Base-by-base conservation (phyloP, 345 rosid genomes). In the Citrus glauca region DNA sequence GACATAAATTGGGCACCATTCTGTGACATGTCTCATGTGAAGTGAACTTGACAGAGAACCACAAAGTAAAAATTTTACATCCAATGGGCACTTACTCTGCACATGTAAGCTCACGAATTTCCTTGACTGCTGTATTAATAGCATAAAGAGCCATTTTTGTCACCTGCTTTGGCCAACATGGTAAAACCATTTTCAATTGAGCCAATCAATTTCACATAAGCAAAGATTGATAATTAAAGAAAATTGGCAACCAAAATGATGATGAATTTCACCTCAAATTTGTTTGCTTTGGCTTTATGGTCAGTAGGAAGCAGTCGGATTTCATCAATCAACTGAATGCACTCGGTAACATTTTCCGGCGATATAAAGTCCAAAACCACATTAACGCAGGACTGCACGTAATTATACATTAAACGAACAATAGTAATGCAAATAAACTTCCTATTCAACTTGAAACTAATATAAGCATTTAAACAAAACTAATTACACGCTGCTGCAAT, bases 351-450 rank as follows among this genome's bases (percentile, higher is more conserved):
- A 65, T 90, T 95, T 84, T 96, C 98, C 37, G 94, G 95, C 4
- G 99, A 96, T 78, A 94, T 83, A 59, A 96, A 96, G 81, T 91
- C 95, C 91, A 91, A 75, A 67, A 92, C 92, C 82, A 90, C 94
- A 73, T 89, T 92, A 69, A 94, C 98, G 25, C 99, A 92, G 68
- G 99, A 94, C 99, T 94, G 86, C 84, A 84, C 20, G 67, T 73
- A 69, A 82, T 73, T 66, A 42, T 20, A 73, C 20, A 78, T 17
- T 28, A 56, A 69, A 73, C 7, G 9, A 75, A 55, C 28, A 66
- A 42, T 38, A 76, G 11, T 32, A 74, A 73, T 30, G 76, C n/a
- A 38, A 40, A 65, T 53, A 32, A 72, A 30, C 60, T 50, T 77
- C 28, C 48, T 61, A 66, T 72, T 71, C 77, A 80, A 27, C 33